Base-by-base conservation (phyloP, 2,329 filamentous ascomycete genomes). In the Gyromitra esculenta region DNA sequence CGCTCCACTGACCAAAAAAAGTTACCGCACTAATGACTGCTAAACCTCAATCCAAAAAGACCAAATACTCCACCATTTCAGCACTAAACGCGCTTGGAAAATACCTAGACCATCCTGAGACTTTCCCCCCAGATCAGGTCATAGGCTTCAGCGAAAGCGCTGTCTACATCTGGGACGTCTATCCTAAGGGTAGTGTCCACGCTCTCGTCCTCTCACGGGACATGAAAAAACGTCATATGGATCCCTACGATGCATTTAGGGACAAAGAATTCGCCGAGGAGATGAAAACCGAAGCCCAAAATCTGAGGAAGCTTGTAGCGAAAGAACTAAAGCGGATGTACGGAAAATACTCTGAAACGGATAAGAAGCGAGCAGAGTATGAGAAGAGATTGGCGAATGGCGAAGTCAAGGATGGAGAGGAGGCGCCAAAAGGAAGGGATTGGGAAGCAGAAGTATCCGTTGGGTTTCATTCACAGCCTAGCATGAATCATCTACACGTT, bases 401-500 rank as follows among this genome's bases (percentile, higher is more conserved):
- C 25, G 83, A 84, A n/a, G 83, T 71, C 1, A 77, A 78, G 4
- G 81, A 86, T 54, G 57, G 72, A 2, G 65, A 70, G 15, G 65
- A 39, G 48, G 84, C 94, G 7, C 94, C 94, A 0, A 78, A 82
- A 0, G 94, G 94, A 0, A 87, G 95, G 31, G 90, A 97, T 84
- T 98, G 94, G 92, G 84, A 85, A 52, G 85, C 85, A 11, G 93
- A 96, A 35, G 87, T 98, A 63, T 77, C 89, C 64, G 88, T 90
- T 21, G 96, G 96, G 13, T 88, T 97, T 6, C 96, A 99, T 84
- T 91, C 93, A 1, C 89, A 91, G 80, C 96, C 96, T 1, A 94
- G 91, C 72, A 98, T 99, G 96, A 91, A 89, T 78, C 93, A 98
- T 83, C 82, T 98, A 70, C 96, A 99, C 84, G 87, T 98, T 2